A percentile compares a stretch with the other conserved stretches of the same genome.
phyloP scores from a whole-genome alignment of 768 basidiomycete genomes.

The Lentinula lateritia region DNA sequence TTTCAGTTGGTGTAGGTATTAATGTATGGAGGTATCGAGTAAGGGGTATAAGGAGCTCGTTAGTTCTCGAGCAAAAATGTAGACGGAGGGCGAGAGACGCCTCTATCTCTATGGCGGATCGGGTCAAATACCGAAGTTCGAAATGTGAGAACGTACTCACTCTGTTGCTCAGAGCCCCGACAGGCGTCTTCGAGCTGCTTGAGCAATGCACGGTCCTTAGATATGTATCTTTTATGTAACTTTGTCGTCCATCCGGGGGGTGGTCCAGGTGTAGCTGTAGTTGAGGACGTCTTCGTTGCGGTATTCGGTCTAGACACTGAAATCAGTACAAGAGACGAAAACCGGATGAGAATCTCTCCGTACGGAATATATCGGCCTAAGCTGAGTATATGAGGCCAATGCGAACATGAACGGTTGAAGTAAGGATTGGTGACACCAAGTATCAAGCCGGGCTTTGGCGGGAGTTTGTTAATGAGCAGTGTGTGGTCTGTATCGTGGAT shows the following conservation, averaged over 20 bases:
- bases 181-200: conserved; percentile 66
- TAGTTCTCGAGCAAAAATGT: conserved; percentile 84
- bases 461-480: conserved; percentile 71
- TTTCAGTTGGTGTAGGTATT: conserved; percentile 66
- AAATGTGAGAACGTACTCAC: conserved; percentile 31
- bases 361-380: conserved; percentile 50
- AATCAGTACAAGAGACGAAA: not conserved
- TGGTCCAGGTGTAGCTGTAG: conserved; percentile 41
- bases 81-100: conserved; percentile 64
- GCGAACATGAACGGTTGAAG: conserved; percentile 69
- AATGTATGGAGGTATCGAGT: conserved; percentile 88
- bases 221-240: conserved; percentile 78
- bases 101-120: conserved; percentile 40
- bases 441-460: conserved; percentile 71
- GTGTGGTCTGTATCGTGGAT: conserved; percentile 89
- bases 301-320: conserved; percentile 12
- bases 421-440: conserved; percentile 89
- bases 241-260: conserved; percentile 71
- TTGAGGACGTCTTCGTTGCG: conserved; percentile 12
- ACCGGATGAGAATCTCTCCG: conserved; percentile 10
- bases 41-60: conserved; percentile 81
- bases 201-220: conserved; percentile 74
- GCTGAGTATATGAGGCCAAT: conserved; percentile 84
- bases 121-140: not conserved
- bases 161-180: conserved; percentile 37